Percentiles rank a stretch among this genome's conserved stretches.
These are phyloP conservation scores for Carex arenaria DNA, from an alignment of 202 grass and related monocot species.

Conservation along the genomic window DNA sequence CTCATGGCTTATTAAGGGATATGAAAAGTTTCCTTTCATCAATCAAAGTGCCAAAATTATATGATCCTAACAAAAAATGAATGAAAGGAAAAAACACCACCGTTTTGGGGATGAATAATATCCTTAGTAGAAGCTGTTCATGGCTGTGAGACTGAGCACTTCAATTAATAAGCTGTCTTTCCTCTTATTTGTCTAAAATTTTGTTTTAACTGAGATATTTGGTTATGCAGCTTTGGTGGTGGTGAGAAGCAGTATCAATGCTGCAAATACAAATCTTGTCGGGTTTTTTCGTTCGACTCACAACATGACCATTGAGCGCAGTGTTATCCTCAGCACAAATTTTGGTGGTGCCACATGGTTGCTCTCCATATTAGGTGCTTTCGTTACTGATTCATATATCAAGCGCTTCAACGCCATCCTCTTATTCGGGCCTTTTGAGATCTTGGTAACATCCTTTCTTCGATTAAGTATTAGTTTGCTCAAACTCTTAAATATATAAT, in stretches of 20 bases:
- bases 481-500: not conserved
- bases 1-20: not conserved
- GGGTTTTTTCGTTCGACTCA: constrained; percentile 39
- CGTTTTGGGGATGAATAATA: no score
- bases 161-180: not conserved
- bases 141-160: no score
- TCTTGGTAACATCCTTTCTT: constrained; percentile 31
- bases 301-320: constrained; percentile 49
- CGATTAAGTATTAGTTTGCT: not conserved
- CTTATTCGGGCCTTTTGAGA: constrained; percentile 26
- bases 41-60: no score
- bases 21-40: not conserved
- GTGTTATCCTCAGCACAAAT: constrained; percentile 39
- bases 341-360: constrained; percentile 24
- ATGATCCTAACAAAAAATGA: no score
- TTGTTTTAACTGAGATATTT: not conserved
- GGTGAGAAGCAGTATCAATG: constrained; percentile 34
- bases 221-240: constrained; percentile 37
- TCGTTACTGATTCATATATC: constrained; percentile 39
- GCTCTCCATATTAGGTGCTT: constrained; percentile 35
- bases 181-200: not conserved
- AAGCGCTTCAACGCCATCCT: constrained; percentile 38
- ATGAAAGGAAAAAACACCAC: no score
- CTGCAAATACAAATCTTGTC: constrained; percentile 51
- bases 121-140: no score